phyloP scores from a whole-genome alignment of 768 basidiomycete species.

The Trametes meyenii region DNA sequence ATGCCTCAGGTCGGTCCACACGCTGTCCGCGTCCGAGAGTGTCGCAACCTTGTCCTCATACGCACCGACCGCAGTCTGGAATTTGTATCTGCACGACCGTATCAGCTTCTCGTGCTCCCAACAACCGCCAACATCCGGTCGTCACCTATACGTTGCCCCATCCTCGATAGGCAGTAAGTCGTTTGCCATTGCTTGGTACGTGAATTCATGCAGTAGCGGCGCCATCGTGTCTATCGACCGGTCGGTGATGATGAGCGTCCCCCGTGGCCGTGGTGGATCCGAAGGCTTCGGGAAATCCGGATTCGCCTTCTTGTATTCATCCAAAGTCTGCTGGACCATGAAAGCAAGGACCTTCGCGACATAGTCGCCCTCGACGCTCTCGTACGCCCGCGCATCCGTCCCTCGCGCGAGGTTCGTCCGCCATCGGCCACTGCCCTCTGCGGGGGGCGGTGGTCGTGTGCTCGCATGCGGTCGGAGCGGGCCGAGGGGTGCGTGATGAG shows the following conservation, averaged over 20 bases:
- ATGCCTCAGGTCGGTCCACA: slow-evolving; percentile 93
- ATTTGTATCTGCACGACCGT: slow-evolving; percentile 71
- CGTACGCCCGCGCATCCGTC: slow-evolving; percentile 65
- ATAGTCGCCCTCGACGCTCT: slow-evolving; percentile 74
- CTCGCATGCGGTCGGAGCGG: slow-evolving; percentile 70
- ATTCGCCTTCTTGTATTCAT: slow-evolving; percentile 85
- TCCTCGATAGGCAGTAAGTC: slow-evolving; percentile 89
- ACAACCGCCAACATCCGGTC: slow-evolving; percentile 22
- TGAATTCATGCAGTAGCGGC: slow-evolving; percentile 95
- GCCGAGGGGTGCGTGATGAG: slow-evolving; percentile 81
- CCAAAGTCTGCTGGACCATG: slow-evolving; percentile 80
- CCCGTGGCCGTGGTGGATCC: slow-evolving; percentile 62
- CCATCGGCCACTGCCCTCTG: slow-evolving; percentile 71
- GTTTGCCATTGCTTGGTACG: slow-evolving; percentile 98
- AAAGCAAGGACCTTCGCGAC: slow-evolving; percentile 81
- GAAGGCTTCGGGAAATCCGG: slow-evolving; percentile 78
- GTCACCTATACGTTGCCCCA: slow-evolving; percentile 85
- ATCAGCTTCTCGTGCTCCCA: background rate
- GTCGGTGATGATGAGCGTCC: slow-evolving; percentile 89
- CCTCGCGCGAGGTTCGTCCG: slow-evolving; percentile 81
- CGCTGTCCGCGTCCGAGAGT: slow-evolving; percentile 83
- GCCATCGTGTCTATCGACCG: slow-evolving; percentile 93
- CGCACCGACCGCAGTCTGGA: slow-evolving; percentile 83
- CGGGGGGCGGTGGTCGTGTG: slow-evolving; percentile 63
- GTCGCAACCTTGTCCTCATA: slow-evolving; percentile 88